Evolutionary conservation across 2,329 filamentous ascomycete species (phyloP), one percentile per base, ranked within the genome.

Genomic region (Penicillium sp.): DNA sequence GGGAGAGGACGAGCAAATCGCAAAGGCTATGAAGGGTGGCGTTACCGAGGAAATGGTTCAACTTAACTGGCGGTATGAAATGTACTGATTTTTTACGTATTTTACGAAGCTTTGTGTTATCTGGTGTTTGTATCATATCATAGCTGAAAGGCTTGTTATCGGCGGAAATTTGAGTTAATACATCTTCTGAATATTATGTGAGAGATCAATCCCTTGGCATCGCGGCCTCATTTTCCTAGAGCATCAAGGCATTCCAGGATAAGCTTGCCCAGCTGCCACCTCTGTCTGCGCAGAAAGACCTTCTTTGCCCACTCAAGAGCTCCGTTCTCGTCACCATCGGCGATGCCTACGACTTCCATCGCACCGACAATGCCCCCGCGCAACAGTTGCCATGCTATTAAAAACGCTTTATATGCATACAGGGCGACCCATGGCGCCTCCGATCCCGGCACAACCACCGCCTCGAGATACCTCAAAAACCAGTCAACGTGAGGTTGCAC

Each of bases 1-100:
- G 0, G 72, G 69, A 3, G 66, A 75, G n/a, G 65, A 65, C 1
- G 67, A 61, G 3, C 33, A 71, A 49, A 71, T 78, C 52, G 72
- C 68, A 0, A 75, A 76, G 63, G 76, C 69, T 3, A 65, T 75
- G 14, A 75, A 71, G 49, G 72, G 72, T 3, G 76, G 76, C 8
- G 75, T 77, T 3, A 78, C 76, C 1, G 69, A 75, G 45, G 74
- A 78, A 58, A 77, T 77, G 76, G 66, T 78, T 8, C 66, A 71
- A 21, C 56, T 78, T 9, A 66, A 65, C 29, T 78, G 75, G 76
- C 71, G 75, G 5, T 78, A 78, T 50, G 76, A 78, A 56, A 77
- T 77, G 74, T 77, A 71, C 51, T 76, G 51, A 69, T 56, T 43
- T 10, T 43, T 5, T 21, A 31, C 3, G 28, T 26, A 21, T 21